Conservation (phyloP, 805 yeast genomes). For the Yamadazyma ubonensis region DNA sequence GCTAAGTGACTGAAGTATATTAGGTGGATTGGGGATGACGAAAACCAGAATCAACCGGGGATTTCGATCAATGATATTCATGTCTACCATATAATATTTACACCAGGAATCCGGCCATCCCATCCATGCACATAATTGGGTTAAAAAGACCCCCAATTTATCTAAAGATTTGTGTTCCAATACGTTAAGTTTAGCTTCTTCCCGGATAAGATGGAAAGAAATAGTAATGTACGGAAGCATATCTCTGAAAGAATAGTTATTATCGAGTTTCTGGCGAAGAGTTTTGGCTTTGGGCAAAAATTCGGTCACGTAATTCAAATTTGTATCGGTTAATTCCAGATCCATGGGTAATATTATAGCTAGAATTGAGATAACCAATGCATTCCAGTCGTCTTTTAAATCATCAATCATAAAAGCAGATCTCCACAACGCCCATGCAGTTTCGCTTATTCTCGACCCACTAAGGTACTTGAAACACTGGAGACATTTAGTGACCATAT, state of each 20-base stretch:
- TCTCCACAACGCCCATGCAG: slow-evolving; percentile 64
- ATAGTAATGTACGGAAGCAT: slow-evolving; percentile 61
- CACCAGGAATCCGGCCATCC: slow-evolving; percentile 74
- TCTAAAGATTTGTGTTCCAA: slow-evolving; percentile 35
- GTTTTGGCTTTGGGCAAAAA: slow-evolving; percentile 31
- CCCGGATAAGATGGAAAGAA: slow-evolving; percentile 73
- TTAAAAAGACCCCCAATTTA: slow-evolving; percentile 52
- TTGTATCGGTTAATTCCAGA: slow-evolving; percentile 16
- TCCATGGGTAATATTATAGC: slow-evolving; percentile 50
- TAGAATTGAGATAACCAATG: slow-evolving; percentile 52
- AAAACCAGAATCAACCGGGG: slow-evolving; percentile 44
- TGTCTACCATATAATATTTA: slow-evolving; percentile 48
- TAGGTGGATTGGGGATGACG: slow-evolving; percentile 58
- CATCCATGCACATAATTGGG: slow-evolving; percentile 64
- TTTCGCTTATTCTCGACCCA: slow-evolving; percentile 57
- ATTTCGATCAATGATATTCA: slow-evolving; percentile 32
- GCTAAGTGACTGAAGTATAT: slow-evolving; percentile 53
- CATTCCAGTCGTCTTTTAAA: slow-evolving; percentile 55
- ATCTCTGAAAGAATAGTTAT: slow-evolving; percentile 47
- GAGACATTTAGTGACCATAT: slow-evolving; percentile 46
- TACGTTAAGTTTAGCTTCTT: slow-evolving; percentile 65
- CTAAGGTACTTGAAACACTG: slow-evolving; percentile 51
- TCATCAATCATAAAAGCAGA: slow-evolving; percentile 47
- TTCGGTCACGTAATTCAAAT: slow-evolving; percentile 28
- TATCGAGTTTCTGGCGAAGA: slow-evolving; percentile 24